Conservation (phyloP, 768 basidiomycete species). For the Trametes sanguinea region DNA sequence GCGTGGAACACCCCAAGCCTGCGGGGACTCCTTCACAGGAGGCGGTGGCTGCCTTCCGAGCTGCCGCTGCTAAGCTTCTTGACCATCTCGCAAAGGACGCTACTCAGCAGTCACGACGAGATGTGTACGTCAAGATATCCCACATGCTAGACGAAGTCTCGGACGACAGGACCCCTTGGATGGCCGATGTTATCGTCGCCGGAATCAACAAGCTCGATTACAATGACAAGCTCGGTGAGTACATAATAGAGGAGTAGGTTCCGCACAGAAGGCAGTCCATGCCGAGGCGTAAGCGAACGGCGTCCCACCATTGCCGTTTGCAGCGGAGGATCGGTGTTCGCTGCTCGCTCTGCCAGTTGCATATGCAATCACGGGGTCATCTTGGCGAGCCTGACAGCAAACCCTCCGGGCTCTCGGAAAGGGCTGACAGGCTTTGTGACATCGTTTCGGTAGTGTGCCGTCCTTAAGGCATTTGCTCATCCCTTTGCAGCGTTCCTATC, state of each 20-base stretch:
- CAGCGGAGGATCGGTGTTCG: too few relatives aligned
- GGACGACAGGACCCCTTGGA: conserved; percentile 63
- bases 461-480: neutral
- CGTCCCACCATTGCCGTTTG: too few relatives aligned
- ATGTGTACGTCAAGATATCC: conserved; percentile 69
- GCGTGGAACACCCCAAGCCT: conserved; percentile 37
- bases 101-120: conserved; percentile 51
- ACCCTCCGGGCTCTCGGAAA: too few relatives aligned
- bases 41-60: conserved; percentile 65
- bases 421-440: too few relatives aligned
- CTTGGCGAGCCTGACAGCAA: too few relatives aligned
- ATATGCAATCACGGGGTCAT: too few relatives aligned
- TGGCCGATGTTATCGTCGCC: conserved; percentile 76
- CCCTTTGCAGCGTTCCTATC: conserved; percentile 55
- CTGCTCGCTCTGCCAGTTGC: too few relatives aligned
- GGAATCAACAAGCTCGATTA: conserved; percentile 60
- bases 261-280: too few relatives aligned
- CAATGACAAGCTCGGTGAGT: conserved; percentile 69
- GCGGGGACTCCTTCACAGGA: conserved; percentile 52
- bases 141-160: conserved; percentile 74
- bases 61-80: conserved; percentile 63
- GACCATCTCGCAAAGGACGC: conserved; percentile 58
- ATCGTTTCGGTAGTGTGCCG: too few relatives aligned
- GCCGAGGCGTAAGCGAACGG: neutral
- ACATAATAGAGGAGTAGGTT: neutral